Base-by-base conservation (phyloP, 2,329 filamentous ascomycete species). In the Cyclaneusma minus region DNA sequence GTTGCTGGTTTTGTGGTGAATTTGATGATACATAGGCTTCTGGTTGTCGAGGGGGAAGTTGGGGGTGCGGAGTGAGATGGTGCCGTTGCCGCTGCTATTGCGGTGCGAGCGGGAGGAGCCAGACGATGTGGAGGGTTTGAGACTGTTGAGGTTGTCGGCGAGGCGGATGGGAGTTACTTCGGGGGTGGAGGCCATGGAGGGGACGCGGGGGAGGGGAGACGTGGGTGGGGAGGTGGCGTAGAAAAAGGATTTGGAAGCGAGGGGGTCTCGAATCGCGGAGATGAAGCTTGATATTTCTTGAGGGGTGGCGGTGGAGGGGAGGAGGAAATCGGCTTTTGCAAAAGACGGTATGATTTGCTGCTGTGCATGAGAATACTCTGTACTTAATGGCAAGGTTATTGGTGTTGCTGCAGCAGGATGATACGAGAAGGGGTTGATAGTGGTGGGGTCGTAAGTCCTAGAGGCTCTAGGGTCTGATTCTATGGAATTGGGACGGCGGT, bases 261-360 rank as follows among this genome's bases (percentile, higher is more conserved):
- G 48, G 11, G 59, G 53, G 29, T 58, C 59, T 39, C 60, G 58
- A 11, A 75, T 60, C 0, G 56, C 54, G 0, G 57, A 55, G 16
- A 73, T 51, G 33, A 74, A 67, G 0, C 50, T 56, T 0, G 58
- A 51, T 17, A 70, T 60, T 35, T 74, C 68, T 3, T 51, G 40
- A 9, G 63, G 58, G 6, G 54, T 62, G 3, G 69, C 68, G 2
- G 55, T 57, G 3, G 62, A 64, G 0, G 64, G 60, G 13, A 75
- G 52, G 7, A 71, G 50, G 35, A 64, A 69, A 41, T 73, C 66
- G 21, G 62, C 64, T 29, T 61, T 60, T 4, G 43, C 31, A 21
- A 48, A 47, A 57, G 14, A 64, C 55, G 0, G 51, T 35, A 20
- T 50, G 39, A 19, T 38, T 33, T 28, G 43, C 35, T 17, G 16